phyloP scores from a whole-genome alignment of 208 protist genomes.

The Kentomonas sorsogonicus region DNA sequence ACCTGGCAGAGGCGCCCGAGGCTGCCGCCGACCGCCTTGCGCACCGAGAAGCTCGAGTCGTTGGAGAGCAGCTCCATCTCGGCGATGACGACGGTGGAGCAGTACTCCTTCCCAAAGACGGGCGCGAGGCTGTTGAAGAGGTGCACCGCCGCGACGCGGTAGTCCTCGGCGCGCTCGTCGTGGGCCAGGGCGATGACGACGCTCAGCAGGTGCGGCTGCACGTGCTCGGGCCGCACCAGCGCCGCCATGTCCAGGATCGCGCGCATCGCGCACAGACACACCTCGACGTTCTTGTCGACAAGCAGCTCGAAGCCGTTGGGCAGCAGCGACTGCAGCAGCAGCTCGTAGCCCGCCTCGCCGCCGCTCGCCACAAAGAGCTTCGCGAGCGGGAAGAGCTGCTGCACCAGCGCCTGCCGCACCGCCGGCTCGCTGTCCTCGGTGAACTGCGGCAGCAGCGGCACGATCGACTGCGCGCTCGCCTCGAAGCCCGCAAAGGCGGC shows the following conservation, averaged over 20 bases:
- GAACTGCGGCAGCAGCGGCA: constrained; percentile 87
- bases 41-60: constrained; percentile 88
- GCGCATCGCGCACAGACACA: constrained; percentile 78
- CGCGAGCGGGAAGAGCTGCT: constrained; percentile 82
- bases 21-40: constrained; percentile 80
- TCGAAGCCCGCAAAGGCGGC: constrained; percentile 77
- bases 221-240: constrained; percentile 76
- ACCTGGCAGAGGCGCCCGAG: constrained; percentile 70
- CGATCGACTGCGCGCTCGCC: constrained; percentile 62
- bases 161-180: constrained; percentile 93
- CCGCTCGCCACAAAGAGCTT: constrained; percentile 73
- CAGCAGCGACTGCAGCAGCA: constrained; percentile 81
- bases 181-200: constrained; percentile 89
- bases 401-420: constrained; percentile 87
- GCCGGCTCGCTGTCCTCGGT: constrained; percentile 85
- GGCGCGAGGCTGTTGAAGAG: constrained; percentile 85
- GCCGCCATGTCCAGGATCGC: constrained; percentile 76
- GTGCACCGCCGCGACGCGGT: constrained; percentile 89
- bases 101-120: constrained; percentile 68
- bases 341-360: constrained; percentile 76
- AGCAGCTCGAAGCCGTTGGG: constrained; percentile 91
- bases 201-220: constrained; percentile 82
- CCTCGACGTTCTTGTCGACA: constrained; percentile 94
- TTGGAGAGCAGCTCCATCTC: constrained; percentile 83
- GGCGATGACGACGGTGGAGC: constrained; percentile 59